These are phyloP conservation scores for Neurospora sp. DNA, from an alignment of 495 filamentous ascomycete genomes.

Conservation along the genomic window DNA sequence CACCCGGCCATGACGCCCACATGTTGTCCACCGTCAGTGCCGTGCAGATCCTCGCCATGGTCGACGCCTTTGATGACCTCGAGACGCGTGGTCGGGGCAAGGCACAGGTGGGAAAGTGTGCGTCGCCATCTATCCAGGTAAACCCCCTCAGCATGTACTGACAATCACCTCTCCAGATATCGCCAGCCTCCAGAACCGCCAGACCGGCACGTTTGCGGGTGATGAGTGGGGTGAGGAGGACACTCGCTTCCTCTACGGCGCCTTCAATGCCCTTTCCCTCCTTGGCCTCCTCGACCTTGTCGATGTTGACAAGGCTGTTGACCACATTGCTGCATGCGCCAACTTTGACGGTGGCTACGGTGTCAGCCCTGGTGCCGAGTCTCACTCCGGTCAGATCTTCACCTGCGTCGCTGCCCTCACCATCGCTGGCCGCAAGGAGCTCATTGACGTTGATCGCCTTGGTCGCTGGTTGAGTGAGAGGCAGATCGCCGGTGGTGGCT, in stretches of 20 bases:
- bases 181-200: conserved; percentile 63
- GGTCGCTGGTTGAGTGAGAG: conserved; percentile 89
- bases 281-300: conserved; percentile 59
- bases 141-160: not conserved
- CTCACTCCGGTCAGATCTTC: conserved; percentile 87
- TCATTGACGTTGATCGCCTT: conserved; percentile 72
- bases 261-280: conserved; percentile 77
- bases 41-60: conserved; percentile 75
- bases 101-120: conserved; percentile 64
- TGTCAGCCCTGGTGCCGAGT: conserved; percentile 77
- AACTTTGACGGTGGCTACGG: conserved; percentile 95
- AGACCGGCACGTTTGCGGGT: conserved; percentile 79
- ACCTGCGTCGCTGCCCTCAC: conserved; percentile 85
- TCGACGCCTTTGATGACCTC: conserved; percentile 78
- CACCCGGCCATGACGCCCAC: conserved; percentile 89
- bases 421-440: conserved; percentile 71
- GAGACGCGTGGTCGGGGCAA: conserved; percentile 61
- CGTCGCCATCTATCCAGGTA: conserved; percentile 16
- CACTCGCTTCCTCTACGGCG: conserved; percentile 86
- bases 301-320: conserved; percentile 68
- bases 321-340: conserved; percentile 66
- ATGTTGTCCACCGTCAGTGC: conserved; percentile 91
- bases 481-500: conserved; percentile 74
- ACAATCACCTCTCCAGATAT: conserved; percentile 68
- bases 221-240: conserved; percentile 96